These are phyloP conservation scores for Phytophthora podocarpi DNA, from an alignment of 352 stramenopile species.

Conservation along the genomic window DNA sequence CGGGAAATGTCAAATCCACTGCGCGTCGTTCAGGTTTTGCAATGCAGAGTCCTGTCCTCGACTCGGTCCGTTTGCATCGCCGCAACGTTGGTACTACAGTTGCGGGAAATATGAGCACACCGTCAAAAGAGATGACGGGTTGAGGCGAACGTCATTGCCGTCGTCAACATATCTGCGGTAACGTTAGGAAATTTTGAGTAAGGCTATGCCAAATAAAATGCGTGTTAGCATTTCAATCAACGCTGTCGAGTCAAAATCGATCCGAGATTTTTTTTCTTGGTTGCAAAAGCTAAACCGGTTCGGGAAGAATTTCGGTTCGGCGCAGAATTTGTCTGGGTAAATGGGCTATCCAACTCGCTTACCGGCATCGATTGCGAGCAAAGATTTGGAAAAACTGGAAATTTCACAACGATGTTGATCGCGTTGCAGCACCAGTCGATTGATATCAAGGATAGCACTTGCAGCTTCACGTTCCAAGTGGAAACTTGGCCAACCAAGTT, in stretches of 20 bases:
- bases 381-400: constrained; percentile 15
- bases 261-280: neutral
- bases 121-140: constrained; percentile 14
- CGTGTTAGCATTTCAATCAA: constrained; percentile 11
- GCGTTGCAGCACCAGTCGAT: constrained; percentile 1
- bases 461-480: too few species aligned
- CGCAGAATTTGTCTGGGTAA: constrained; percentile 14
- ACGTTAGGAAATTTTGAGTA: constrained; percentile 31
- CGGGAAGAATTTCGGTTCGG: constrained; percentile 12
- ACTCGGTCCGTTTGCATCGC: constrained; percentile 32
- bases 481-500: too few species aligned
- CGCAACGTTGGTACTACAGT: constrained; percentile 4
- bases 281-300: neutral
- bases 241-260: neutral
- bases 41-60: constrained; percentile 2
- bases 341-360: constrained; percentile 14
- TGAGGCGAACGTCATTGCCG: neutral
- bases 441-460: too few species aligned
- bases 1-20: constrained; percentile 26
- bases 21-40: constrained; percentile 24
- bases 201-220: constrained; percentile 20
- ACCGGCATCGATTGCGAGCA: neutral
- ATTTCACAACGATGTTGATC: constrained; percentile 10
- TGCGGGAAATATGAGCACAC: constrained; percentile 33
- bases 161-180: constrained; percentile 12